Evolutionary conservation across 805 yeast species (phyloP), one percentile per base, ranked within the genome.

Genomic region (Huiozyma sinensis): DNA sequence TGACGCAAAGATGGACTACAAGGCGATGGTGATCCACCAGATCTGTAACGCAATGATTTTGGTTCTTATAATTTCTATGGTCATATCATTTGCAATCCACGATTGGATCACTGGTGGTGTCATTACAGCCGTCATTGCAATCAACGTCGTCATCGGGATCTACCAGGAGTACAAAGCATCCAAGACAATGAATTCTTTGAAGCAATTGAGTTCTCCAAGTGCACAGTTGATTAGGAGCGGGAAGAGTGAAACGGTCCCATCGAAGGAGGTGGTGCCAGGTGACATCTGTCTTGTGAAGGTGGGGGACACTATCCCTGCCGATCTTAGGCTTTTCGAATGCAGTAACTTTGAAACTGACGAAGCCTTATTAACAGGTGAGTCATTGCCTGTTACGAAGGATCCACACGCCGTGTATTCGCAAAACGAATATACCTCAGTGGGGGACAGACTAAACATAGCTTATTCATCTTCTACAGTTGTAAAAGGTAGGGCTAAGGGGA

Each of bases 261-360:
- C 97, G 0, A 75, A 87, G 1, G 75, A 76, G 36, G 75, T 92
- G 45, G 99, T 92, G 9, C 97, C 97, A 3, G 99, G 99, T 47
- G 99, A 92, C 62, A 65, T 92, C 53, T 92, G 90, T 40, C 80
- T 81, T 51, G 83, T 92, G 51, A 67, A 81, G 41, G 92, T 88
- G 40, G 99, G 99, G 52, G 99, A 92, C 65, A 75, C 96, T 46
- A 78, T 92, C 40, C 98, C 99, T 1, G 98, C 98, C 0, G 99
- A 92, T 64, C 67, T 92, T 33, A 75, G 98, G 53, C 67, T 92
- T 43, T 71, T 79, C 6, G 79, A 78, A 44, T 76, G 90, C 6
- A 83, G 78, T 35, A 90, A 88, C 57, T 72, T 92, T 50, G 72
- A 82, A 42, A 80, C 94, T 43, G 97, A 92, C 66, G 97, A 92